phyloP scores from a whole-genome alignment of 441 rosid species.

The Syzygium malaccense region DNA sequence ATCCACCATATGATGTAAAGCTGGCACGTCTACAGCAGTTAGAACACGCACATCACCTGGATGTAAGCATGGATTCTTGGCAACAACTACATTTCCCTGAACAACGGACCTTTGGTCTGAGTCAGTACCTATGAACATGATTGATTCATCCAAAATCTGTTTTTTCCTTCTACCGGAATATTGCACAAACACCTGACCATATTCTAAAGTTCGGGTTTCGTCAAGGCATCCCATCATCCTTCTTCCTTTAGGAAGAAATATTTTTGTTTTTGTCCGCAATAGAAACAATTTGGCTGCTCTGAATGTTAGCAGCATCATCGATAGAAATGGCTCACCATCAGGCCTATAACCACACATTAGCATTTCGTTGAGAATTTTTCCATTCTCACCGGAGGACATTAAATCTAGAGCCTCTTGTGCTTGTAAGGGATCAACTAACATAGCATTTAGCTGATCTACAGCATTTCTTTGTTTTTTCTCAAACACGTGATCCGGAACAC shows the following conservation, averaged over 20 bases:
- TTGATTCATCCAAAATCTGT: background rate
- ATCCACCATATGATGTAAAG: slow-evolving; percentile 71
- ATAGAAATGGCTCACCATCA: slow-evolving; percentile 62
- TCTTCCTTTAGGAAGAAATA: slow-evolving; percentile 50
- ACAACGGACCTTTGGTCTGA: slow-evolving; percentile 2
- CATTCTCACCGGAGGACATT: slow-evolving; percentile 54
- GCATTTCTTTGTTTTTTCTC: slow-evolving; percentile 51
- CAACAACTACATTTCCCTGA: slow-evolving; percentile 43
- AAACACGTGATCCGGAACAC: slow-evolving; percentile 45
- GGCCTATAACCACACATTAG: slow-evolving; percentile 60
- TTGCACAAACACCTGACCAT: slow-evolving; percentile 74
- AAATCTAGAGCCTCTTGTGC: slow-evolving; percentile 64
- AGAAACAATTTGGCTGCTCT: slow-evolving; percentile 59
- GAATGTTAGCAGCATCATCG: slow-evolving; percentile 76
- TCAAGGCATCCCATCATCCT: slow-evolving; percentile 85
- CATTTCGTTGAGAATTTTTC: slow-evolving; percentile 49
- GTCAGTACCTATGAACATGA: background rate
- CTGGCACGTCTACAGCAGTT: slow-evolving; percentile 48
- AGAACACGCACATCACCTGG: slow-evolving; percentile 86
- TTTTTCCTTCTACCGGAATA: slow-evolving; percentile 16
- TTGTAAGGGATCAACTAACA: slow-evolving; percentile 36
- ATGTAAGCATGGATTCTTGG: slow-evolving; percentile 79
- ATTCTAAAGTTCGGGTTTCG: slow-evolving; percentile 53
- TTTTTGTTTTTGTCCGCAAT: slow-evolving; percentile 48
- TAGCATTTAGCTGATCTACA: slow-evolving; percentile 45